Evolutionary conservation across 257 asterid species (phyloP), one percentile per base, ranked within the genome.

Genomic region (Solanum habrochaites): DNA sequence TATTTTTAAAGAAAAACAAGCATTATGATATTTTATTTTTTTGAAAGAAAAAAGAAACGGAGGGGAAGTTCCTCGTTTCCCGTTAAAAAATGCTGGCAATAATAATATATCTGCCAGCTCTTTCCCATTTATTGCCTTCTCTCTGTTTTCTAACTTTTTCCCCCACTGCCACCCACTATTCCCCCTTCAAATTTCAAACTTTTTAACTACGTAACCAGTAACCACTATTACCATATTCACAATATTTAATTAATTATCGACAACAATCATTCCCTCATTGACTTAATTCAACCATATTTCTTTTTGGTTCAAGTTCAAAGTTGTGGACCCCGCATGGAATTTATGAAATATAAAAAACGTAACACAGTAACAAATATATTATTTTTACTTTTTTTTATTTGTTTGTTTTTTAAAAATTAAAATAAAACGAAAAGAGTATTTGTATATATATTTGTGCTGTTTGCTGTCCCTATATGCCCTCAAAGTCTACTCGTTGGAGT

Each of bases 1-100:
- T 11, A n/a, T 3, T 45, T 45, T 12, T 4, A 0, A 0, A 21
- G 9, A 49, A 2, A 60, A 56, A 56, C n/a, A 58, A 58, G 11
- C 25, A 58, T 62, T 62, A 25, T 23, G 31, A 62, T n/a, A 62
- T n/a, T 23, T 62, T 10, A 4, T 62, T 11, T 4, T 62, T 62
- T 3, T 0, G 3, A 31, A 62, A 62, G 2, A 7, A 60, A 60
- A 27, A 64, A 6, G 8, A 45, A 42, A 42, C 32, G 49, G 32
- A 83, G 77, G 77, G 86, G 45, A 23, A 86, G 91, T 52, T 88
- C 94, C 94, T 92, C 93, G 96, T 92, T 91, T 91, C 92, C 93
- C 95, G 94, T 91, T 92, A 88, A 94, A 86, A 81, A 56, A 11
- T 88, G 91, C 87, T 92, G 90, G 35, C 91, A 84, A 18, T 86